A percentile compares a stretch with the other conserved stretches of the same genome.
These are phyloP conservation scores for Fusarium burgessii DNA, from an alignment of 2,329 filamentous ascomycete species.

Conservation along the genomic window DNA sequence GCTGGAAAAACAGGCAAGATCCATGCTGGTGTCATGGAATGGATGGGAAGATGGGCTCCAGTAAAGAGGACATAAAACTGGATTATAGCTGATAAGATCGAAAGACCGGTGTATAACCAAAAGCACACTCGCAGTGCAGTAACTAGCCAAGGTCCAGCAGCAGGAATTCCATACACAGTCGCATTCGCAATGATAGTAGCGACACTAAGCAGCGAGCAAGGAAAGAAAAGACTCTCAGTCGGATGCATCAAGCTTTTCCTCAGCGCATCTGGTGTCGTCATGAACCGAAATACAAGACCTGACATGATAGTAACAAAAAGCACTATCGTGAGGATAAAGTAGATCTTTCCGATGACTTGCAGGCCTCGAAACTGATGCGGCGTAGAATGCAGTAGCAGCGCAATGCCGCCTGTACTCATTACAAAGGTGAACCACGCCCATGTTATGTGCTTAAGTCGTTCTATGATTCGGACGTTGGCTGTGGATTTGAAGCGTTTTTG, in stretches of 20 bases:
- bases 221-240: constrained; percentile 74
- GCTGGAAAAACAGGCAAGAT: constrained; percentile 49
- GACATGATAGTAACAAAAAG: constrained; percentile 62
- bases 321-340: constrained; percentile 63
- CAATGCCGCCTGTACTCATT: constrained; percentile 52
- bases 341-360: constrained; percentile 59
- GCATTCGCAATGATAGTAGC: constrained; percentile 75
- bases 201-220: constrained; percentile 71
- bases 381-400: constrained; percentile 45
- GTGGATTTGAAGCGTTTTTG: constrained; percentile 33
- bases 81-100: constrained; percentile 41
- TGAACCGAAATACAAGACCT: constrained; percentile 69
- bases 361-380: constrained; percentile 62
- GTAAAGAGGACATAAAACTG: constrained; percentile 49
- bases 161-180: constrained; percentile 68
- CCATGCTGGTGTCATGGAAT: constrained; percentile 48
- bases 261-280: constrained; percentile 68
- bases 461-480: constrained; percentile 30
- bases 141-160: constrained; percentile 63
- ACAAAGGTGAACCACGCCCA: constrained; percentile 52
- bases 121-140: constrained; percentile 60
- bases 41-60: constrained; percentile 43
- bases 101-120: constrained; percentile 62
- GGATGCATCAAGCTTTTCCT: constrained; percentile 53
- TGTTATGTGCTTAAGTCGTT: constrained; percentile 45